Evolutionary conservation across 805 yeast genomes (phyloP).

Genomic region (Candida qinlingensis): DNA sequence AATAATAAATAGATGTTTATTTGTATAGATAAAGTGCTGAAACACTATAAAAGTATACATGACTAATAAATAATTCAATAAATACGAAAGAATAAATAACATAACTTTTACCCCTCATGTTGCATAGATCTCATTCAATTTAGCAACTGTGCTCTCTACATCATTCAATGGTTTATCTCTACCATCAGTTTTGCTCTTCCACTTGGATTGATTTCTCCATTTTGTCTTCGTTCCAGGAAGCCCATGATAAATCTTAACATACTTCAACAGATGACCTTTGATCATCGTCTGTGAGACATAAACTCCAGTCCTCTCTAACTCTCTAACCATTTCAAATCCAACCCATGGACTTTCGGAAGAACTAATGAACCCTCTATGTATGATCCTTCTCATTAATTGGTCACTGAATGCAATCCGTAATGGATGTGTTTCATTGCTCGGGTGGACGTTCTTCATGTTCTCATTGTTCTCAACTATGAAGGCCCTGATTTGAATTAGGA

Average conservation of each 20-base stretch:
- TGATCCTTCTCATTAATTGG: conserved; percentile 9
- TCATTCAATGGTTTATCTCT: conserved; percentile 6
- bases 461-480: not conserved
- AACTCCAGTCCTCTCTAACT: conserved; percentile 16
- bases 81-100: not conserved
- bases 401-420: conserved; percentile 17
- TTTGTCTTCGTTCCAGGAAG: conserved; percentile 5
- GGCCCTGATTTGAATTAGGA: conserved; percentile 11
- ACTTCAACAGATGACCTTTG: conserved; percentile 13
- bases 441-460: not conserved
- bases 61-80: not conserved
- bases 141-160: conserved; percentile 10
- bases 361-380: conserved; percentile 19
- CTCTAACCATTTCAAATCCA: conserved; percentile 16
- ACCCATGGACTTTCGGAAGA: conserved; percentile 19
- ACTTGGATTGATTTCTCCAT: not conserved
- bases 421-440: conserved; percentile 14
- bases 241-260: conserved; percentile 11
- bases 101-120: not conserved
- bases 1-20: not conserved
- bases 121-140: conserved; percentile 10
- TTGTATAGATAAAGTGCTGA: not conserved
- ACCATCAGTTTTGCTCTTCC: not conserved
- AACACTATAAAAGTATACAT: not conserved
- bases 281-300: conserved; percentile 12